phyloP scores from a whole-genome alignment of 371 early-diverging fungal genomes.

The Homolaphlyctis polyrhiza region DNA sequence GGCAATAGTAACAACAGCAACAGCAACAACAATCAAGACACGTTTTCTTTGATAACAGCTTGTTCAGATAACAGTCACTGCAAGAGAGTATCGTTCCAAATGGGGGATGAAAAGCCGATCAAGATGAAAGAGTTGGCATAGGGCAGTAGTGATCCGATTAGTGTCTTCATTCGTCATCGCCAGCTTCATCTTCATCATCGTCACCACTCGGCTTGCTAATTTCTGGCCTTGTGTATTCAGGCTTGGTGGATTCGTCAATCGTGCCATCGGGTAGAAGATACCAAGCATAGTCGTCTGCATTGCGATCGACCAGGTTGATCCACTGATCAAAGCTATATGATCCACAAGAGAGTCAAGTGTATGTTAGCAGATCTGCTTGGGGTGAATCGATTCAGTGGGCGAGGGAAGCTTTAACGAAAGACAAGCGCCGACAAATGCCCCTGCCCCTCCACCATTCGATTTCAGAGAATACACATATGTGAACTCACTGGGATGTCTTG shows the following conservation, averaged over 20 bases:
- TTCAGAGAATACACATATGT: too few relatives aligned
- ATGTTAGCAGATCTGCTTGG: not conserved
- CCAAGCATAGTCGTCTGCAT: slow-evolving; percentile 27
- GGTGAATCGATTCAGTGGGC: not conserved
- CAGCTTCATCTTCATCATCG: not conserved
- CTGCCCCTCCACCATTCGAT: too few relatives aligned
- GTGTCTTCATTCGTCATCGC: not conserved
- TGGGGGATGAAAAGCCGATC: too few relatives aligned
- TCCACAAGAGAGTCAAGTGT: not conserved
- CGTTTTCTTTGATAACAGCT: too few relatives aligned
- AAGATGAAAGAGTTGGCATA: too few relatives aligned
- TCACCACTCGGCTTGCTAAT: not conserved
- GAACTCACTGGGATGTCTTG: slow-evolving; percentile 41
- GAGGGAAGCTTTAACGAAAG: not conserved
- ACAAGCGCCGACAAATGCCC: not conserved
- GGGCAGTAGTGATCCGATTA: too few relatives aligned
- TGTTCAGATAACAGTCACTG: too few relatives aligned
- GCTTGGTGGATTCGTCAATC: slow-evolving; percentile 20
- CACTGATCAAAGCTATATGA: slow-evolving; percentile 67
- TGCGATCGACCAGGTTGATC: slow-evolving; percentile 52
- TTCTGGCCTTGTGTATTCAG: slow-evolving; percentile 1
- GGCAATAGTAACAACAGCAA: too few relatives aligned
- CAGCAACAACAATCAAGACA: too few relatives aligned
- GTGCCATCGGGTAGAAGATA: slow-evolving; percentile 25
- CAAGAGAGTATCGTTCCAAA: too few relatives aligned